Base-by-base conservation (phyloP, 805 yeast species). In the Candida coleopterorum region DNA sequence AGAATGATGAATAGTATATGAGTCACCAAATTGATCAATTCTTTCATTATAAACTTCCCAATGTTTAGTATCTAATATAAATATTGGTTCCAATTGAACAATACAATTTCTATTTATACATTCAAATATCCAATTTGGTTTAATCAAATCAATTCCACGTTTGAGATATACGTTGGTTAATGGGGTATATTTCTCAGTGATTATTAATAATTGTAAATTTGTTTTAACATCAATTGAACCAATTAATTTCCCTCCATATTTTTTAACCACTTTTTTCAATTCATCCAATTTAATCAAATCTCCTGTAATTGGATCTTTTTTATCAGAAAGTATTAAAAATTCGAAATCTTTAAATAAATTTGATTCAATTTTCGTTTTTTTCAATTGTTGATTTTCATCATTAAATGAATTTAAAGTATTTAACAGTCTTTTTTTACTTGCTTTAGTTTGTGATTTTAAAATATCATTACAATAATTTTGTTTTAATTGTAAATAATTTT, bases 101-200 rank as follows among this genome's bases (percentile, higher is more conserved):
- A 77, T 31, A 2, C 47, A 35, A 1, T 54, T 48, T 10, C 62
- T 52, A 12, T 54, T 49, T 2, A 85, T 59, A 46, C 93, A 78
- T 45, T 85, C 89, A 30, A 77, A 63, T 5, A 86, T 53, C 95
- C 96, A 90, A 21, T 60, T 53, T 1, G 94, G 87, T 35, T 58
- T 68, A 6, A 87, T 51, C 0, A 90, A 64, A 48, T 81, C 85
- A 46, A 70, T 74, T 0, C 83, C 83, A 12, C 53, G 50, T 2
- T 46, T 35, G 9, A 50, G 37, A 44, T 58, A 60, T 4, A 43
- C 35, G 28, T 49, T 38, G 12, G 58, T 43, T 5, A 52, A 44
- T 4, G 70, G 70, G 3, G 40, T 18, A 17, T 32, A 18, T 18
- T 40, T 43, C 25, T 39, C 46, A 6, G 46, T 43, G 11, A 43